Evolutionary conservation across 2,329 filamentous ascomycete genomes (phyloP), one percentile per base, ranked within the genome.

Genomic region (Aspergillus sclerotialis): DNA sequence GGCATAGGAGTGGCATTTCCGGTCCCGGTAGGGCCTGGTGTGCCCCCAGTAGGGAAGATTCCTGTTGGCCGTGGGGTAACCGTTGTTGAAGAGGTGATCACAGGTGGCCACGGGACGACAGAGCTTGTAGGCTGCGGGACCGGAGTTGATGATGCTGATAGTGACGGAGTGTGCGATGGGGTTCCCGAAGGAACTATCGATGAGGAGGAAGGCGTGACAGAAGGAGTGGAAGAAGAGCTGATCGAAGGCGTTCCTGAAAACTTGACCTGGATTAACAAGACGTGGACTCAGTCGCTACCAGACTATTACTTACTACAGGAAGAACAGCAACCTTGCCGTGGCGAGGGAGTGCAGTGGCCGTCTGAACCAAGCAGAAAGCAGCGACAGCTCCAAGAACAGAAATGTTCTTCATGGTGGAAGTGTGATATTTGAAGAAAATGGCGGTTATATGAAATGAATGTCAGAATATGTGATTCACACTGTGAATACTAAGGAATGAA

Each of bases 331-430:
- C 39, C 15, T 15, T 39, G 16, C 34, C 37, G 35, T 47, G 36
- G 25, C 42, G 35, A 24, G 46, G 41, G 10, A 43, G 36, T 14
- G 41, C 47, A 33, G 46, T 46, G 10, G 46, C 45, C 28, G 38
- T 44, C 11, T 46, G 45, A 33, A 43, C 39, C 33, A 56, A 28
- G 33, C 32, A 42, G 26, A 55, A 39, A 36, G 44, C 45, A 29
- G 46, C 45, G 40, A 46, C 33, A 16, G 47, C 32, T 36, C 47
- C 49, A 31, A 55, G 29, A 30, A 46, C 21, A 45, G 49, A 26
- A 33, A 47, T 46, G 35, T 47, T 36, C 46, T 55, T 58, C 55
- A 58, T 57, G 30, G 23, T 54, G 41, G 38, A 40, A 18, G 36
- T 24, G 15, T 21, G 33, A 38, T 32, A 28, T 25, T 25, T 26